Base-by-base conservation (phyloP, 1,284 basidiomycete genomes). In the Amylostereum areolatum region DNA sequence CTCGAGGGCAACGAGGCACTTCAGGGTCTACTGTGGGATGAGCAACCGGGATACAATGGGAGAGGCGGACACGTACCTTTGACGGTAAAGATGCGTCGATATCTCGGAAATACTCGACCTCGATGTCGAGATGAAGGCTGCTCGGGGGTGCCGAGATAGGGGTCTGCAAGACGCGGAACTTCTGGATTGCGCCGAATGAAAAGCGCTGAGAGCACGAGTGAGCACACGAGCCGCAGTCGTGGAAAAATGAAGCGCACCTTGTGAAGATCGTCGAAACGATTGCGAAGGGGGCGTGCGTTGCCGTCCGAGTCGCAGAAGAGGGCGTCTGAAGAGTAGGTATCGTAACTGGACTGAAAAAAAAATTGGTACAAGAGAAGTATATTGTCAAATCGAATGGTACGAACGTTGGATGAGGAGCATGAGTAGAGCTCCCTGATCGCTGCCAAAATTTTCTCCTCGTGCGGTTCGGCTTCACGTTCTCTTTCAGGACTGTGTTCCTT, bases 261-360 rank as follows among this genome's bases (percentile, higher is more conserved):
- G 4, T 67, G 67, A 2, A 78, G 62, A 4, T 65, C 75, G 30
- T 75, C 64, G 59, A 78, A 78, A 52, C 77, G 76, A 1, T 69
- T 65, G 28, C 68, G 66, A 42, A 78, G 74, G 8, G 71, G 66
- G 30, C 63, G 18, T 18, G 18, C 18, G 18, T 18, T 18, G 25
- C 75, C 75, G 45, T 77, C 58, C n/a, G 74, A 74, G 55, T 77
- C 74, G 49, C 74, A 71, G 55, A 78, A 78, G 43, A 72, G 60
- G 1, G 73, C 73, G 33, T 75, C 62, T 25, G 61, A 49, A 6
- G 71, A 52, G 48, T 77, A 78, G 4, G 75, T 67, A 45, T 66
- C 62, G 54, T 77, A 78, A 1, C 74, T 69, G 18, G 49, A 63
- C 75, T 77, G 49, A 2, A 41, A 27, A 10, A 24, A 32, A 31